Base-by-base conservation (phyloP, 2,329 filamentous ascomycete genomes). In the Cordyceps cateniannulata region DNA sequence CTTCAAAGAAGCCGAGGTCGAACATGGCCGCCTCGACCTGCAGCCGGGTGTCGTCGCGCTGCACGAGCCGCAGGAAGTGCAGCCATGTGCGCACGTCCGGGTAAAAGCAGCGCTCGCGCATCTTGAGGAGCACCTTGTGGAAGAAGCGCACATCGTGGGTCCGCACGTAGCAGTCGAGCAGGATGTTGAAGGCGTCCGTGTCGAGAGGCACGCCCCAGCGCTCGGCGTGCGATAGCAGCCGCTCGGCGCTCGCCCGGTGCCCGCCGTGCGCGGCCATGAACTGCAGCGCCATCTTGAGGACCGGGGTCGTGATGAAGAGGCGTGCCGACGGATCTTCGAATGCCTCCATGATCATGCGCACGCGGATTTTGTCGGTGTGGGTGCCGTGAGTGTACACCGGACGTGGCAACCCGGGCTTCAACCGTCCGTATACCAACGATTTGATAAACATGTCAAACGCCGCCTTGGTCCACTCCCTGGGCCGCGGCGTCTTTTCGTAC, bases 21-120 rank as follows among this genome's bases (percentile, higher is more conserved):
- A 77, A 71, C 79, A 83, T 82, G 61, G 72, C 71, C 14, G 75
- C 73, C 32, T 83, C 67, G 32, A 81, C 70, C 64, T 79, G 76
- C 25, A 76, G 74, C 56, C 75, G 73, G 54, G 79, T 76, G n/a
- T 83, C 79, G 67, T 87, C 85, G 12, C 81, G 81, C 69, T 84
- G 81, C 61, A 88, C 81, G 49, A 83, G 72, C n/a, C 72, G 69
- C 20, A 83, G 69, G 62, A 82, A 79, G 4, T 78, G 70, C 3
- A 77, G 64, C 81, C 81, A 83, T 0, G 81, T 82, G 18, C 69
- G 68, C 3, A 76, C 67, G 52, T 80, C 76, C 4, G 80, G 78
- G 29, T 65, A 63, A 49, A 75, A 72, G 52, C 72, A 75, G 14
- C 71, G 69, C 7, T 64, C 58, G 25, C 70, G 62, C 80, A 83